These are phyloP conservation scores for Pholiota molesta DNA, from an alignment of 768 basidiomycete species.

Conservation along the genomic window DNA sequence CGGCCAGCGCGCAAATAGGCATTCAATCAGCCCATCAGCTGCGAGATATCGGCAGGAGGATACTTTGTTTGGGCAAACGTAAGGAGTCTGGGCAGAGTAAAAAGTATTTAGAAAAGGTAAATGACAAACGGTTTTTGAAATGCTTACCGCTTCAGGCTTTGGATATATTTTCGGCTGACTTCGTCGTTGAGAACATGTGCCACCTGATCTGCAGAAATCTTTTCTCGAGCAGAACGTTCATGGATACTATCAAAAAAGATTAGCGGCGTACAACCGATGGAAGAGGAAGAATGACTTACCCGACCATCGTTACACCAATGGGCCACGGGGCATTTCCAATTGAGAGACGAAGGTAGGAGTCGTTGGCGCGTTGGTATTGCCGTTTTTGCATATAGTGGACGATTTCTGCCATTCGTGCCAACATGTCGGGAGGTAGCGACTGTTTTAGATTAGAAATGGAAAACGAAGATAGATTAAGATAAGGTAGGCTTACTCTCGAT, in stretches of 20 bases:
- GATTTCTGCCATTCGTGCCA: slow-evolving; percentile 88
- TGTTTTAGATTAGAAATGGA: slow-evolving; percentile 25
- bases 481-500: slow-evolving; percentile 67
- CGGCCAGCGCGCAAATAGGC: background rate
- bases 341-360: slow-evolving; percentile 93
- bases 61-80: slow-evolving; percentile 97
- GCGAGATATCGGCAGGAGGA: slow-evolving; percentile 89
- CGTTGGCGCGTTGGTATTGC: slow-evolving; percentile 94
- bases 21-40: slow-evolving; percentile 77
- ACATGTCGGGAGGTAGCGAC: slow-evolving; percentile 84
- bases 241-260: slow-evolving; percentile 70
- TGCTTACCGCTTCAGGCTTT: slow-evolving; percentile 89
- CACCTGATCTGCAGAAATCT: slow-evolving; percentile 96
- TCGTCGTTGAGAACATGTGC: slow-evolving; percentile 99
- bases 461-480: background rate
- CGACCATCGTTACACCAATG: slow-evolving; percentile 99
- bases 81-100: slow-evolving; percentile 60
- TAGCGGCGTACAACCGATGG: background rate
- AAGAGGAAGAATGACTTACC: slow-evolving; percentile 52
- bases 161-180: slow-evolving; percentile 98
- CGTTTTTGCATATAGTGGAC: slow-evolving; percentile 96
- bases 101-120: slow-evolving; percentile 1
- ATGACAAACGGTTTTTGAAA: background rate
- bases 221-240: slow-evolving; percentile 96
- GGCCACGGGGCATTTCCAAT: slow-evolving; percentile 99